Evolutionary conservation across 768 basidiomycete species (phyloP).

Genomic region (Tulasnella sp.): DNA sequence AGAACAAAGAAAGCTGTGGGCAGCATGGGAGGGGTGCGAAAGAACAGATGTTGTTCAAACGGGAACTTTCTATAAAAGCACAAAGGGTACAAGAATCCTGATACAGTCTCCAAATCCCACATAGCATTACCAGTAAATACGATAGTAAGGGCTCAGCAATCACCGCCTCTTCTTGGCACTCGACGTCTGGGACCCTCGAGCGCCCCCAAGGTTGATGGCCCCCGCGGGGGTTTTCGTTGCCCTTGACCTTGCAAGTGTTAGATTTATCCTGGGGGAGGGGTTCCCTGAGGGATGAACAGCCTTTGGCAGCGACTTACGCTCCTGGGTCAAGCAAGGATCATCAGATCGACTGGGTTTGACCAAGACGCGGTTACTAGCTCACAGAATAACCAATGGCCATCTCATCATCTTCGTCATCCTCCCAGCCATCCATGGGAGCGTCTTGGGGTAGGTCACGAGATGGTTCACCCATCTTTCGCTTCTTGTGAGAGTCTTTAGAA

Average conservation of each 20-base stretch:
- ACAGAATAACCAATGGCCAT: constrained; percentile 18
- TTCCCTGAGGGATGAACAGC: not conserved
- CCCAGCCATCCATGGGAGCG: not conserved
- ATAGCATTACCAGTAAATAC: not conserved
- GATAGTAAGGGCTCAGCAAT: not conserved
- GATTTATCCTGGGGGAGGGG: too few relatives aligned
- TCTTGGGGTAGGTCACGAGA: not conserved
- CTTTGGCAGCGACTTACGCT: not conserved
- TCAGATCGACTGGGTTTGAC: not conserved
- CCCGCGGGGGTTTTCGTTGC: not conserved
- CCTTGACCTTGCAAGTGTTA: not conserved
- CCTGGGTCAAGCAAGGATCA: not conserved
- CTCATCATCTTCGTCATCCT: not conserved
- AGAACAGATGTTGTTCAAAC: not conserved
- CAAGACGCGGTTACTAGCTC: not conserved
- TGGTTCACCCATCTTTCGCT: not conserved
- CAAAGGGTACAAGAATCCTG: not conserved
- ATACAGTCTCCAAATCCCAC: not conserved
- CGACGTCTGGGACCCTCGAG: not conserved
- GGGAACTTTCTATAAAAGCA: constrained; percentile 2
- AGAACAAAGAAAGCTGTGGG: not conserved
- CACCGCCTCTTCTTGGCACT: not conserved
- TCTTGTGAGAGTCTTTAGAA: not conserved
- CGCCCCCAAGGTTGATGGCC: not conserved
- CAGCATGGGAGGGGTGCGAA: not conserved